Evolutionary conservation across 2,329 filamentous ascomycete genomes (phyloP).

Genomic region (Fusarium sp.): DNA sequence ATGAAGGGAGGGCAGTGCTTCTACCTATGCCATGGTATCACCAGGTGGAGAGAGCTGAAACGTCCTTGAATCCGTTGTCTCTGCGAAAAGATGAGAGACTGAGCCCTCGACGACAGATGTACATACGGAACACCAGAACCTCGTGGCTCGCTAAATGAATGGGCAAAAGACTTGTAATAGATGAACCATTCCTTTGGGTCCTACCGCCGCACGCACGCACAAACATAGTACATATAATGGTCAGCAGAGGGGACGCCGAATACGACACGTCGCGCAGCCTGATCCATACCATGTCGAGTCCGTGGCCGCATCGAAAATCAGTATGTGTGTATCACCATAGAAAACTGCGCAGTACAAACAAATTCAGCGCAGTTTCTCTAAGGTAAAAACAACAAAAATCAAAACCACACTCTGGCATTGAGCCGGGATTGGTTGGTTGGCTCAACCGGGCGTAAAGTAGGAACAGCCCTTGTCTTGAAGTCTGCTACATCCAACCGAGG

Average conservation of each 20-base stretch:
- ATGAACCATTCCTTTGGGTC: slow-evolving; percentile 24
- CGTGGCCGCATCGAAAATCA: neutral
- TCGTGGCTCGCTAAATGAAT: neutral
- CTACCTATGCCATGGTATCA: neutral
- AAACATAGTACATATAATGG: neutral
- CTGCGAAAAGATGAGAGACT: neutral
- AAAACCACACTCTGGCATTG: slow-evolving; percentile 17
- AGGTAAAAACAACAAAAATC: slow-evolving; percentile 29
- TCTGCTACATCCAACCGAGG: slow-evolving; percentile 29
- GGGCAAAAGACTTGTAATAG: neutral
- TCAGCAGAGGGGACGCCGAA: slow-evolving; percentile 10
- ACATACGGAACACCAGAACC: slow-evolving; percentile 12
- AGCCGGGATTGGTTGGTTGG: slow-evolving; percentile 20
- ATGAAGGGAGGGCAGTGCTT: slow-evolving; percentile 9
- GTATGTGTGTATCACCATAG: neutral
- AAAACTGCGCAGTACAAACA: neutral
- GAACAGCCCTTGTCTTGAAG: slow-evolving; percentile 2
- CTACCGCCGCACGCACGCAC: neutral
- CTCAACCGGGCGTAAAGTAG: slow-evolving; percentile 6
- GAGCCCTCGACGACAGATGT: neutral
- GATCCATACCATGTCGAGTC: slow-evolving; percentile 1
- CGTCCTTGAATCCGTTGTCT: slow-evolving; percentile 16
- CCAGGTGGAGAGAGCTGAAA: slow-evolving; percentile 27
- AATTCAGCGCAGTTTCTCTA: slow-evolving; percentile 9
- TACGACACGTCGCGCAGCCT: slow-evolving; percentile 4